Percentiles rank a stretch among this genome's conserved stretches.
Evolutionary conservation across 2,329 filamentous ascomycete genomes (phyloP).

Genomic region (Sclerotinia trifoliorum): DNA sequence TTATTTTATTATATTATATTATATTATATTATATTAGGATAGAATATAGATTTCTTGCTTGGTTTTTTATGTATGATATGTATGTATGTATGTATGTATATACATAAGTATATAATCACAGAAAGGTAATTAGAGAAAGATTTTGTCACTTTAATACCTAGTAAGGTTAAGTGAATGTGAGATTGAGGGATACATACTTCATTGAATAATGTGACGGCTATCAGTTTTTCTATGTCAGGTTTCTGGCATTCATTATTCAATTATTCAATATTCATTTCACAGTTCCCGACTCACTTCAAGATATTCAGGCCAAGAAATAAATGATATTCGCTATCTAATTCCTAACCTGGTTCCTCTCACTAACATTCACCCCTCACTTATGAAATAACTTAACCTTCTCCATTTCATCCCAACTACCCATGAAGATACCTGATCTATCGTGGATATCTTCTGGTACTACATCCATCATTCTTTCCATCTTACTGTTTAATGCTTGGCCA

Average conservation of each 20-base stretch:
- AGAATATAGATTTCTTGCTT: no score
- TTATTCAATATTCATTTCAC: no score
- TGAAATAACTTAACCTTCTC: slow-evolving; percentile 72
- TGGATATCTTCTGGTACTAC: slow-evolving; percentile 91
- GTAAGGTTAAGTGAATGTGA: no score
- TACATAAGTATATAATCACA: no score
- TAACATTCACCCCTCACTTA: slow-evolving; percentile 42
- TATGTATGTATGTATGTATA: no score
- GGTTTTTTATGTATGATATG: no score
- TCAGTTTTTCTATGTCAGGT: background rate
- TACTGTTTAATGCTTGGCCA: slow-evolving; percentile 86
- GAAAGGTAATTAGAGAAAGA: no score
- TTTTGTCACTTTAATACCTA: no score
- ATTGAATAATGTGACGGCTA: background rate
- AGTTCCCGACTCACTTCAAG: background rate
- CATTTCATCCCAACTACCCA: slow-evolving; percentile 92
- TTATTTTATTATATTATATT: no score
- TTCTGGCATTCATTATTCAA: background rate
- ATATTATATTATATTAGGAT: no score
- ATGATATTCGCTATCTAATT: slow-evolving; percentile 12
- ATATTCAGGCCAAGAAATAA: background rate
- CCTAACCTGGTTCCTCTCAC: slow-evolving; percentile 26
- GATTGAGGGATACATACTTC: no score
- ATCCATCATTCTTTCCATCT: slow-evolving; percentile 86
- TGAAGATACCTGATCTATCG: slow-evolving; percentile 91